Base-by-base conservation (phyloP, 2,329 filamentous ascomycete species). In the Monilinia fructigena region DNA sequence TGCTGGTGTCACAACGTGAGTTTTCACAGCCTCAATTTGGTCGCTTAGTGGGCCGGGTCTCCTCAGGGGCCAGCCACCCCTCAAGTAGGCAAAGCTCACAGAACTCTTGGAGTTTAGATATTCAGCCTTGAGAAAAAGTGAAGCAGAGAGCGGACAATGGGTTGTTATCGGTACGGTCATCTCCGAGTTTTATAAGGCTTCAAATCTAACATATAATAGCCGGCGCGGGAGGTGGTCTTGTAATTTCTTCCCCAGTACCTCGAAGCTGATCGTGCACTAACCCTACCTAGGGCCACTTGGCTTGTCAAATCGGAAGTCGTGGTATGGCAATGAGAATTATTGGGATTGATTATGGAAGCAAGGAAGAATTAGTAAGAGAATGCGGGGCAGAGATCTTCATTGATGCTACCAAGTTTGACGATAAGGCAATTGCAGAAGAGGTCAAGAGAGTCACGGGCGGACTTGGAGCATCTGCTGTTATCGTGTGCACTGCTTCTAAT, bases 331-430 rank as follows among this genome's bases (percentile, higher is more conserved):
- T 86, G 69, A 82, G 87, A 55, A 85, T 89, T 47, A 86, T 89
- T 66, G 88, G 86, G 35, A 82, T 90, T 73, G 88, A 90, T 74
- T 81, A 85, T 70, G 84, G 82, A 55, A 83, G 80, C 72, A 90
- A 90, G 75, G 83, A 85, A 71, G 72, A 82, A 16, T 74, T 89
- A 2, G 82, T 85, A 12, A 81, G 82, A 58, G 80, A 83, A 0
- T 86, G 81, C n/a, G 88, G 88, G 11, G 87, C 87, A 0, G 87
- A 90, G 74, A 82, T 84, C 70, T 90, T 90, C 76, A 79, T 90
- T 67, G 85, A 88, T 68, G 79, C 89, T 67, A 84, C 85, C 40
- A 78, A 82, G 66, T 81, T 71, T 48, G 78, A 82, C 65, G 80
- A 82, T 55, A 80, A 82, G 55, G 80, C 80, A 16, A 79, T 86